Percentiles rank a stretch among this genome's conserved stretches.
phyloP scores from a whole-genome alignment of 139 green algal species.

The Ettlia oleoabundans region DNA sequence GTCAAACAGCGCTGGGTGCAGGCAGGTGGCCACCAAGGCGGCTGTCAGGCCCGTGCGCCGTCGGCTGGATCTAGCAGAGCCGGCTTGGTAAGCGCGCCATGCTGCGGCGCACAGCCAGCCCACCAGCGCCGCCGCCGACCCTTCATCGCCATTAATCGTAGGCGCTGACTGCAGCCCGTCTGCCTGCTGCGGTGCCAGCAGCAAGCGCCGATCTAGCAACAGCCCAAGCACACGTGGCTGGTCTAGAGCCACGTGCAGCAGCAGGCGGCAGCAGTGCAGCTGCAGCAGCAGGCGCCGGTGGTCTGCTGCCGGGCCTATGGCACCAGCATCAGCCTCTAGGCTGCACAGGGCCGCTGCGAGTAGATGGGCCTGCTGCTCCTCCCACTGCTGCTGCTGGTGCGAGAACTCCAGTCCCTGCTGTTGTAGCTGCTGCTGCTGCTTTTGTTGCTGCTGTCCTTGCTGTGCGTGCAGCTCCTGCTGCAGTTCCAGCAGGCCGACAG shows the following conservation, averaged over 20 bases:
- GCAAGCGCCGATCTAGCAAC: not conserved
- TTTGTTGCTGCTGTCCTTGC: not conserved
- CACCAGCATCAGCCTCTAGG: not conserved
- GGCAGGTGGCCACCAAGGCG: conserved; percentile 43
- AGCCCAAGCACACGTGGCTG: not conserved
- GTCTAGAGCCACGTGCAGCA: not conserved
- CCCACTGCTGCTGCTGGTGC: not conserved
- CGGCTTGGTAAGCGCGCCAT: conserved; percentile 1
- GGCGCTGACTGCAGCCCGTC: not conserved
- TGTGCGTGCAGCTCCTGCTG: not conserved
- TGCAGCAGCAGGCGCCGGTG: not conserved
- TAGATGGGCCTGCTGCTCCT: conserved; percentile 5
- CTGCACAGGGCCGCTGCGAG: not conserved
- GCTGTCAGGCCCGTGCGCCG: conserved; percentile 29
- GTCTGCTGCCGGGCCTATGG: not conserved
- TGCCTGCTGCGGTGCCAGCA: not conserved
- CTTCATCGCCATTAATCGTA: not conserved
- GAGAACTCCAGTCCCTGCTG: no score
- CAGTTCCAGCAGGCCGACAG: not conserved
- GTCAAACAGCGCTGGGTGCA: conserved; percentile 59
- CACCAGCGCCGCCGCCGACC: not conserved
- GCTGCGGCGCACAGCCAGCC: conserved; percentile 6
- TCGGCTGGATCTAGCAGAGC: not conserved
- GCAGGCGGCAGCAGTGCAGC: conserved; percentile 16
- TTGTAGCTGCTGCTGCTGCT: conserved; percentile 21